Percentiles rank a stretch among this genome's conserved stretches.
phyloP scores from a whole-genome alignment of 148 eudicot species.

The Cornus controversa region DNA sequence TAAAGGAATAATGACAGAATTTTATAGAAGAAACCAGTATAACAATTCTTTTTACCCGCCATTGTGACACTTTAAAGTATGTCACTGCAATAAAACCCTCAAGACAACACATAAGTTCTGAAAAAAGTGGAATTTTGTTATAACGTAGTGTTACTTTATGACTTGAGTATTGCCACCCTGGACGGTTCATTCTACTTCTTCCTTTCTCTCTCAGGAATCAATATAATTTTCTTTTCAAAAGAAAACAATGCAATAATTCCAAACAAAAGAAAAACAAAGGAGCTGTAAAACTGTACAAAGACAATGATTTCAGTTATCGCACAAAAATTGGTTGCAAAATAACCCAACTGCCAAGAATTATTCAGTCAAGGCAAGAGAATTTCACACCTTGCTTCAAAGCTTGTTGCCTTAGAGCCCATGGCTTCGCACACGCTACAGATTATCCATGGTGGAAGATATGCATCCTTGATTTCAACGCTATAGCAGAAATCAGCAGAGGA shows the following conservation, averaged over 20 bases:
- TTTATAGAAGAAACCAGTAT: too few species aligned
- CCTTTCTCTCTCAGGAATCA: neutral
- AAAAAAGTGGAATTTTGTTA: neutral
- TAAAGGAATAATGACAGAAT: too few species aligned
- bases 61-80: neutral
- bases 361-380: neutral
- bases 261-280: neutral
- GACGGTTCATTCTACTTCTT: neutral
- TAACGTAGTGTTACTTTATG: neutral
- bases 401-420: constrained; percentile 51
- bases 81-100: too few species aligned
- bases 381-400: constrained; percentile 76
- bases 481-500: constrained; percentile 54
- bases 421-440: constrained; percentile 54
- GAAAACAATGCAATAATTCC: neutral
- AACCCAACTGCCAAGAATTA: neutral
- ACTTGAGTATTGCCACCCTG: neutral
- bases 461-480: constrained; percentile 76
- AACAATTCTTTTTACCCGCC: neutral
- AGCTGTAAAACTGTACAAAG: neutral
- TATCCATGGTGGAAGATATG: constrained; percentile 85
- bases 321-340: neutral
- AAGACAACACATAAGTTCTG: too few species aligned
- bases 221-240: neutral
- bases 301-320: neutral